These are phyloP conservation scores for Chalciporus sphaerocephalus DNA, from an alignment of 768 basidiomycete species.

Conservation along the genomic window DNA sequence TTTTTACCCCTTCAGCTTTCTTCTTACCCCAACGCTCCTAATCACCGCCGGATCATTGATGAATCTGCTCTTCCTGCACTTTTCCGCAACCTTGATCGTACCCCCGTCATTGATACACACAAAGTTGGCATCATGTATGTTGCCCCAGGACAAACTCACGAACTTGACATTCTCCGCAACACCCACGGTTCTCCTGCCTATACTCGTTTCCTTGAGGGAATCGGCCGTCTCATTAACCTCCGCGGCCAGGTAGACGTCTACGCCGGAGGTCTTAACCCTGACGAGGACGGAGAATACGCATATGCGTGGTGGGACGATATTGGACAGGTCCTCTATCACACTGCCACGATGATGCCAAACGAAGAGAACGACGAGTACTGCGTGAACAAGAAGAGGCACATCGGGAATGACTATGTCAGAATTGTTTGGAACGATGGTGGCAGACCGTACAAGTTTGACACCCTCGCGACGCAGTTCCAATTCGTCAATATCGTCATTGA, in stretches of 20 bases:
- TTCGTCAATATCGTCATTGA: slow-evolving; percentile 97
- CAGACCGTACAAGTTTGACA: slow-evolving; percentile 84
- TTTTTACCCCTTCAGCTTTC: slow-evolving; percentile 86
- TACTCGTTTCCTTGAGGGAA: slow-evolving; percentile 84
- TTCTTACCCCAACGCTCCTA: slow-evolving; percentile 50
- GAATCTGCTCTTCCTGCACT: slow-evolving; percentile 53
- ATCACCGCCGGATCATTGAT: slow-evolving; percentile 46
- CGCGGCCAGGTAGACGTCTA: slow-evolving; percentile 90
- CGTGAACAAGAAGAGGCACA: slow-evolving; percentile 88
- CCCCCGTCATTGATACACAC: slow-evolving; percentile 95
- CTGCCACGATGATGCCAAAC: slow-evolving; percentile 96
- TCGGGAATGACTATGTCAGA: slow-evolving; percentile 94
- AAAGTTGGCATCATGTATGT: slow-evolving; percentile 97
- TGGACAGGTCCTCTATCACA: slow-evolving; percentile 90
- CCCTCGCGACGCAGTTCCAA: slow-evolving; percentile 88
- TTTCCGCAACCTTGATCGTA: slow-evolving; percentile 67
- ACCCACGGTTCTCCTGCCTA: slow-evolving; percentile 92
- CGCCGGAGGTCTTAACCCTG: slow-evolving; percentile 85
- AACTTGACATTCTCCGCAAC: slow-evolving; percentile 84
- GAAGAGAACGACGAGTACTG: slow-evolving; percentile 60
- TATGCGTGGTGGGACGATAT: slow-evolving; percentile 99
- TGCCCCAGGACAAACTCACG: slow-evolving; percentile 82
- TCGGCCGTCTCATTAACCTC: slow-evolving; percentile 83
- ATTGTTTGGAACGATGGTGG: slow-evolving; percentile 99
- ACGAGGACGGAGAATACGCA: slow-evolving; percentile 92